Evolutionary conservation across 768 basidiomycete genomes (phyloP), one percentile per base, ranked within the genome.

Genomic region (Boletales sp.): DNA sequence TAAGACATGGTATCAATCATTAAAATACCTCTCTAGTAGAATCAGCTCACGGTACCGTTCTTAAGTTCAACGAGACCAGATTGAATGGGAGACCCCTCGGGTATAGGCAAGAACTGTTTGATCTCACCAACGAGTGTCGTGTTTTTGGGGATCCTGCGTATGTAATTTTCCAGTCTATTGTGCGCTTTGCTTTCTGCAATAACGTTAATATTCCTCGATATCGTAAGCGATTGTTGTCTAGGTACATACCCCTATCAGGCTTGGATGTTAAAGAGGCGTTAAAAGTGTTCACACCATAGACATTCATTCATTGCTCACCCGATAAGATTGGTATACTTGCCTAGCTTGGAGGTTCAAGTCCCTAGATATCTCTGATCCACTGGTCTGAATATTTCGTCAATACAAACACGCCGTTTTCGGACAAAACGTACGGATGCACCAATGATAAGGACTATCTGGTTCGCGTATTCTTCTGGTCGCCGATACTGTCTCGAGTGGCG

Each of bases 401-500:
- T 13, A 42, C 2, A 8, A 17, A 46, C 6, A 35, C 8, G 2
- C 24, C 7, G 8, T 11, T 11, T 21, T 10, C 1, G 15, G 1
- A 13, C 1, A 11, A 15, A 17, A 15, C 57, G 4, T 47, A 56
- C 58, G 17, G 54, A 39, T 36, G 54, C 53, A n/a, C 76, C 75
- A 34, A 78, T 60, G 44, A 78, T 63, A 2, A 78, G 65, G 0
- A 75, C 70, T 2, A 69, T 75, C 50, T 76, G 58, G 41, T 70
- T 68, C 13, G 47, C 29, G 37, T 66, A 72, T 2, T 49, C 31
- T 21, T 75, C 68, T 0, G 77, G 76, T 43, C 58, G 58, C 5
- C 74, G 65, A 53, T 78, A 79, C 36, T 72, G 70, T 29, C 75
- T 59, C 9, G 75, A 72, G 53, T 78, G 76, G 10, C 55, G 52